These are phyloP conservation scores for Brassica carinata DNA, from an alignment of 345 rosid genomes.

Conservation along the genomic window DNA sequence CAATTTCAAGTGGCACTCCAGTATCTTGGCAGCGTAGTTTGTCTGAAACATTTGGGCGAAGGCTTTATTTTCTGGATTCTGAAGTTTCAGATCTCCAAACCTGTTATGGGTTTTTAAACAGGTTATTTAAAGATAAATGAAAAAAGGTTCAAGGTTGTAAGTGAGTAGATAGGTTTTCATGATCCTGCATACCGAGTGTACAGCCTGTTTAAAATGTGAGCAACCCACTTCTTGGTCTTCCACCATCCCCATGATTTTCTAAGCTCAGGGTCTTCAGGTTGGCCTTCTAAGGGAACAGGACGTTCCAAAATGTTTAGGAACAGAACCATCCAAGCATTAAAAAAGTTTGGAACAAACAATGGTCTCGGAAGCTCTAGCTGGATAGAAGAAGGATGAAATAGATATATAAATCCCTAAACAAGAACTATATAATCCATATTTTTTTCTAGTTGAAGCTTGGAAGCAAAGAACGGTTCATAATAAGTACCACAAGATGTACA, in stretches of 20 bases:
- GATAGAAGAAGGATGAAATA: constrained; percentile 13
- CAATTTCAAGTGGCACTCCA: constrained; percentile 91
- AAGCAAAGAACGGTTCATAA: constrained; percentile 4
- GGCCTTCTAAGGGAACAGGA: constrained; percentile 86
- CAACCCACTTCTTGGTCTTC: constrained; percentile 99
- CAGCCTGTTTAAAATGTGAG: constrained; percentile 93
- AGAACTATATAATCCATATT: background rate
- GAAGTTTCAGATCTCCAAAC: constrained; percentile 97
- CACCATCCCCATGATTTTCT: constrained; percentile 99
- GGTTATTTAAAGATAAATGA: background rate
- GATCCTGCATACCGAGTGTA: constrained; percentile 66
- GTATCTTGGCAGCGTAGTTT: constrained; percentile 85
- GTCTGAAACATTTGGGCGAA: constrained; percentile 95
- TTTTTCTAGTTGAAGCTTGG: constrained; percentile 13
- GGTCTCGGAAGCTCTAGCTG: constrained; percentile 99
- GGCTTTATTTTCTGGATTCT: constrained; percentile 84
- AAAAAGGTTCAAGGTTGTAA: constrained; percentile 1
- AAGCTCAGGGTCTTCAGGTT: constrained; percentile 83
- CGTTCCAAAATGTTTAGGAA: constrained; percentile 92
- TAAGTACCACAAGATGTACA: constrained; percentile 22
- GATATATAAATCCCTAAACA: background rate
- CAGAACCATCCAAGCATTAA: constrained; percentile 93
- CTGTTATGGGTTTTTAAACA: constrained; percentile 40
- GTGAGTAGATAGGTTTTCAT: background rate
- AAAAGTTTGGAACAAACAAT: constrained; percentile 75